Conservation (phyloP, 2,329 filamentous ascomycete genomes). For the Furcasterigmium sp. region DNA sequence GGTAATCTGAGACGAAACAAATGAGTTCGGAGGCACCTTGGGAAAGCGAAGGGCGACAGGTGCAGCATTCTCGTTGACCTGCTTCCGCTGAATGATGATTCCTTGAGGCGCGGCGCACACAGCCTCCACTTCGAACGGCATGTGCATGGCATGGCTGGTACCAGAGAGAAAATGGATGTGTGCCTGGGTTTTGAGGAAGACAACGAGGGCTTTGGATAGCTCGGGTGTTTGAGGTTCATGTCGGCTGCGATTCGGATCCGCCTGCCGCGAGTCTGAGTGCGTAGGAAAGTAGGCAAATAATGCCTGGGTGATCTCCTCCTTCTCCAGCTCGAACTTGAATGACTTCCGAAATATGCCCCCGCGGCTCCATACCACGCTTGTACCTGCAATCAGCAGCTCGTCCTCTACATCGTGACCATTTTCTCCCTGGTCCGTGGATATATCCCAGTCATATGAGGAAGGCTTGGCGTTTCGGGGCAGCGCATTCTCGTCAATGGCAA, state of each 20-base stretch:
- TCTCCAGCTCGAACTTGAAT: constrained; percentile 81
- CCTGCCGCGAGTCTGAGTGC: constrained; percentile 30
- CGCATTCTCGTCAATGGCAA: constrained; percentile 76
- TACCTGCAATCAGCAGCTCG: constrained; percentile 71
- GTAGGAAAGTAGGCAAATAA: constrained; percentile 76
- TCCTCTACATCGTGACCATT: constrained; percentile 54
- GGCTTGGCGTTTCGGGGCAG: constrained; percentile 62
- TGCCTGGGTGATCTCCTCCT: constrained; percentile 80
- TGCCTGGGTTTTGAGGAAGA: constrained; percentile 87
- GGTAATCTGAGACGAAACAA: constrained; percentile 64
- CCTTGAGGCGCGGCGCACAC: constrained; percentile 79
- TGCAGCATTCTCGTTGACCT: constrained; percentile 43
- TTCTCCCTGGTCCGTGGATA: constrained; percentile 36
- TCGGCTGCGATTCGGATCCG: constrained; percentile 7
- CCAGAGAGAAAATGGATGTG: constrained; percentile 90
- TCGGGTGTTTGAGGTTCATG: constrained; percentile 10
- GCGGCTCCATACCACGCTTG: constrained; percentile 83
- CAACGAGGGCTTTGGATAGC: constrained; percentile 69
- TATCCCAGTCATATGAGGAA: constrained; percentile 72
- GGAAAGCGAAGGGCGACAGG: constrained; percentile 51
- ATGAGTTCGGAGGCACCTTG: constrained; percentile 74
- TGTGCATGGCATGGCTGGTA: constrained; percentile 81
- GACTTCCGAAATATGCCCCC: constrained; percentile 79
- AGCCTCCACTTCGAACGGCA: constrained; percentile 90
- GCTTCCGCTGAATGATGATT: constrained; percentile 79